A percentile compares a stretch with the other conserved stretches of the same genome.
These are phyloP conservation scores for Cyclotella choctawhatcheeana DNA, from an alignment of 108 stramenopile genomes.

Conservation along the genomic window DNA sequence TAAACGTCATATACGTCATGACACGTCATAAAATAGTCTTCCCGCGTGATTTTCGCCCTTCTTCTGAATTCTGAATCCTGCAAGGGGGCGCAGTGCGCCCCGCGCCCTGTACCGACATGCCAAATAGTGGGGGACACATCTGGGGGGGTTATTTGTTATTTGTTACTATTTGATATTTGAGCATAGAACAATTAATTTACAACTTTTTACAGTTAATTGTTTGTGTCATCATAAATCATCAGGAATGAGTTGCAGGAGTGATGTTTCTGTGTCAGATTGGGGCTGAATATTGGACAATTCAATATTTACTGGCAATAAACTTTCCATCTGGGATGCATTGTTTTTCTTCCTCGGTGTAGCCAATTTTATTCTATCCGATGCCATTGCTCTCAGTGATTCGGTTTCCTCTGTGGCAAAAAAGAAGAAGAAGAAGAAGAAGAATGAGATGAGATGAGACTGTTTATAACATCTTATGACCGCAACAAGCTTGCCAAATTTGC, in stretches of 20 bases:
- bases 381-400: not conserved
- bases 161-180: too few species aligned
- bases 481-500: not conserved
- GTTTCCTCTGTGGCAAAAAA: not conserved
- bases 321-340: not conserved
- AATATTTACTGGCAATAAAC: conserved; percentile 1
- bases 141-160: too few species aligned
- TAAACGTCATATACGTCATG: too few species aligned
- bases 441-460: not conserved
- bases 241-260: not conserved
- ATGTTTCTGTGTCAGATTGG: not conserved
- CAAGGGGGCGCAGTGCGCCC: too few species aligned
- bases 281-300: not conserved
- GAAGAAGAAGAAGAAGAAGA: not conserved
- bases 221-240: too few species aligned
- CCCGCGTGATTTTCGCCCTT: too few species aligned
- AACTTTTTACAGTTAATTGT: too few species aligned
- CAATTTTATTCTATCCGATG: not conserved
- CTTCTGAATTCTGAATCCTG: too few species aligned
- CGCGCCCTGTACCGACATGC: too few species aligned
- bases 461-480: not conserved
- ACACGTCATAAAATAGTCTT: too few species aligned
- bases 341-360: not conserved
- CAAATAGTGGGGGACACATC: too few species aligned
- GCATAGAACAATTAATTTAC: too few species aligned